Base-by-base conservation (phyloP, 805 yeast species). In the Yarrowia sp. region DNA sequence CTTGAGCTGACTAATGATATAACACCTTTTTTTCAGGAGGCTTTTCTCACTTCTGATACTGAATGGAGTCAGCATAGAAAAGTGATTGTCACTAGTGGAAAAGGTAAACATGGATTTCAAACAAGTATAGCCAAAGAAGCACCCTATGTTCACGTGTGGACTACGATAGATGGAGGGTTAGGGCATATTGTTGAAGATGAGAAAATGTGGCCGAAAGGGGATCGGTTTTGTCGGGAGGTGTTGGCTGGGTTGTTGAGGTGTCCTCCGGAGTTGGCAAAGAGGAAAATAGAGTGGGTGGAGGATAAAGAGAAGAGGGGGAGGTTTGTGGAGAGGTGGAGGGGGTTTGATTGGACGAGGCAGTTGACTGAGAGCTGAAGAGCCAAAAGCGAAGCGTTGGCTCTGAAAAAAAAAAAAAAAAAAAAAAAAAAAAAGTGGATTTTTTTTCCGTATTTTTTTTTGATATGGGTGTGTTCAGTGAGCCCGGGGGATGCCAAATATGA, bases 141-240 rank as follows among this genome's bases (percentile, higher is more conserved):
- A 2, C 82, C 83, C 1, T 83, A 76, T 68, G 81, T 80, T 69
- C 85, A 82, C 68, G 81, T 79, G 8, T 83, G 86, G 86, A 71
- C 80, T 60, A 73, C 73, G 17, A 50, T 78, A 6, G 76, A 79
- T 53, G 84, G 84, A 18, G 85, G 86, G 0, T 58, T 80, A 44
- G 86, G 83, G 1, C 85, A 82, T 69, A 80, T 83, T 8, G 75
- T 82, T 8, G 85, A 83, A 66, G 75, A 79, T 65, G 65, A 68
- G 0, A 45, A 67, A 1, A 35, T 58, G 2, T 83, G 85, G 85
- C 85, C 85, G 0, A 71, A 69, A 51, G 81, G 78, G 10, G 85
- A 81, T 65, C 15, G 75, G 51, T 80, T 82, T 70, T 83, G 80
- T 6, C 70, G 84, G 41, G 74, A 77, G 43, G 77, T 81, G 5